Evolutionary conservation across 1,284 basidiomycete genomes (phyloP), one percentile per base, ranked within the genome.

Genomic region (Moesziomyces parantarcticus): DNA sequence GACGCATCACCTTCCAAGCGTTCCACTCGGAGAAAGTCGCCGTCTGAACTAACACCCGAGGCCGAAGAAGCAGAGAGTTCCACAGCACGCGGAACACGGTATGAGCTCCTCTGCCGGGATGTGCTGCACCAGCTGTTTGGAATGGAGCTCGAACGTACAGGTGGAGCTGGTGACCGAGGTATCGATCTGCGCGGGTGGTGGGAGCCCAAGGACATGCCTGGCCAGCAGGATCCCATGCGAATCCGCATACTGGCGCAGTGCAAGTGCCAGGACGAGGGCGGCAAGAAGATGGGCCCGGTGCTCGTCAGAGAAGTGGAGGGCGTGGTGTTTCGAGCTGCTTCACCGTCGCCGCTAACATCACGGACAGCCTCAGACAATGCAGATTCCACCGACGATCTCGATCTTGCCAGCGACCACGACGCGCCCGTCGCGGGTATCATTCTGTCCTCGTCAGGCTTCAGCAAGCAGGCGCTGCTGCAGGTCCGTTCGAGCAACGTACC

Each of bases 131-230:
- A 87, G 0, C 84, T 89, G 58, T 85, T 95, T 39, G 91, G 91
- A 46, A 96, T 96, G 93, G 87, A 89, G 1, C 87, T 96, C 6
- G 64, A 81, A 16, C 78, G 82, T 13, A 89, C 94, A 18, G 94
- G 94, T 1, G 93, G 94, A 18, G 89, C 87, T 65, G 88, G 89
- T 16, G 94, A 96, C 83, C 91, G 92, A 9, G 94, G 94, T 0
- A 86, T 96, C 46, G 94, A 97, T 84, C 86, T 96, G n/a, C 84
- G 90, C 46, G 94, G 94, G 3, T 95, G 92, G 92, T 96, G 94
- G 94, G 92, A 90, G 89, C 85, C 94, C n/a, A 40, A 3, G 23
- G 21, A n/a, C n/a, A 36, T 6, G 10, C n/a, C 7, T 49, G 55
- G 18, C 41, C 50, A 16, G 48, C 55, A 23, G 20, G 81, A 32